Evolutionary conservation across 257 asterid species (phyloP).

Genomic region (Solanum tarijense): DNA sequence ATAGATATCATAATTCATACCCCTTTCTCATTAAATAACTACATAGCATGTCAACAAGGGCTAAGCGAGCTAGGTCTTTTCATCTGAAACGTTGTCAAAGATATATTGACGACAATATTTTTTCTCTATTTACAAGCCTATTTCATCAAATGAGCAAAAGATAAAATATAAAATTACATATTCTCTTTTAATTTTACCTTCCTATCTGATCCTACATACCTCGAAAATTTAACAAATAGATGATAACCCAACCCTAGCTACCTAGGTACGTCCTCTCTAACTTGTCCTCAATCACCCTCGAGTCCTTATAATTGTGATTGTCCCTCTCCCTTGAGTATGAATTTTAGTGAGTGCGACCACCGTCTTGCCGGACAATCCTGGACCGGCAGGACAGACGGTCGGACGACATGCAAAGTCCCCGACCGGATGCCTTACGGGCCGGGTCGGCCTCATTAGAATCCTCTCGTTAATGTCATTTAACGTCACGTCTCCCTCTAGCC

Average conservation of each 20-base stretch:
- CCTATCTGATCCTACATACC: not conserved
- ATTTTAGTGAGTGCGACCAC: slow-evolving; percentile 81
- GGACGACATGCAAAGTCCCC: slow-evolving; percentile 91
- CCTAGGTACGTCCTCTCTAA: not conserved
- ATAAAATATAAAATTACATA: not conserved
- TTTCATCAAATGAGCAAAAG: not conserved
- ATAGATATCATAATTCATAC: not conserved
- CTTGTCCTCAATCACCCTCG: slow-evolving; percentile 21
- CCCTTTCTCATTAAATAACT: not conserved
- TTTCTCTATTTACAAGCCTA: not conserved
- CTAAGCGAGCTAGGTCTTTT: not conserved
- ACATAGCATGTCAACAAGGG: not conserved
- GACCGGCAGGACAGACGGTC: slow-evolving; percentile 46
- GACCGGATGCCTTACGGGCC: slow-evolving; percentile 86
- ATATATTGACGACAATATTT: not conserved
- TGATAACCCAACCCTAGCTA: not conserved
- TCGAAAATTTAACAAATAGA: not conserved
- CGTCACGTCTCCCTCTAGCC: slow-evolving; percentile 61
- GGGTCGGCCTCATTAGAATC: slow-evolving; percentile 73
- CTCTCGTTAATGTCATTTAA: slow-evolving; percentile 75
- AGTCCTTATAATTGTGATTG: slow-evolving; percentile 78
- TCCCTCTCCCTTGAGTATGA: slow-evolving; percentile 89
- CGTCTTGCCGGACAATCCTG: slow-evolving; percentile 82
- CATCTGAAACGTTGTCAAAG: not conserved
- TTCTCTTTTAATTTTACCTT: not conserved